A percentile compares a stretch with the other conserved stretches of the same genome.
Conservation (phyloP, 306 rosid species). For the Prunus persica region Prunus_persica_NCBIv2 NC_034011.1:2346001-2346500, state of each 20-base stretch:
- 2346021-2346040: background rate
- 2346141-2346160: background rate
- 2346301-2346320: background rate
- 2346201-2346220: background rate
- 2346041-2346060: background rate
- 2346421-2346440: background rate
- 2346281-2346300: background rate
- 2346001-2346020: background rate
- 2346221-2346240: no score
- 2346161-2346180: conserved; percentile 38
- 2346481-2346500: background rate
- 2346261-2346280: background rate
- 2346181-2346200: conserved; percentile 28
- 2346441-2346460: background rate
- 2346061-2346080: background rate
- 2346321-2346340: background rate
- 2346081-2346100: background rate
- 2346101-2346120: background rate
- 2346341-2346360: background rate
- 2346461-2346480: no score
- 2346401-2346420: background rate
- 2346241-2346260: no score
- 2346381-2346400: background rate
- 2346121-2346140: background rate
- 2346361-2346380: background rate